Evolutionary conservation across 345 rosid species (phyloP), one percentile per base, ranked within the genome.

Genomic region (Mercurialis annua): DNA sequence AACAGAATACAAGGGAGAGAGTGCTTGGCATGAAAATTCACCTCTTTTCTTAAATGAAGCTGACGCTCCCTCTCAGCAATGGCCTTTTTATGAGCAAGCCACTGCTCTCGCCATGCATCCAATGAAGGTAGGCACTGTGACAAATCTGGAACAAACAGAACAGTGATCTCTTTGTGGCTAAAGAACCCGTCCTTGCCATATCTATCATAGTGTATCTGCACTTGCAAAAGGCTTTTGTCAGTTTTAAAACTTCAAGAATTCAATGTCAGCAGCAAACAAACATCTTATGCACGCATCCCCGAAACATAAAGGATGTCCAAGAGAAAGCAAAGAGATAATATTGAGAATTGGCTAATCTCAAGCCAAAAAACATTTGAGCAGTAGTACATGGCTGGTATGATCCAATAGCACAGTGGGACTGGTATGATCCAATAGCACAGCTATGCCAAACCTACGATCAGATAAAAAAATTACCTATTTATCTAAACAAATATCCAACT

Each of bases 141-240:
- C 66, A 94, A 83, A 77, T 94, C 96, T 1, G 98, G 99, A 77
- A 94, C 96, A 84, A 85, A 91, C 48, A 89, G 83, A 30, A 94
- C 92, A 5, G 96, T 86, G 67, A 91, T 82, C 83, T 94, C 99
- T 71, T 84, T 94, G 77, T 85, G 91, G 80, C 86, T 86, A 76
- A 82, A 91, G 26, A 84, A 80, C 42, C 99, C 99, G 74, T 94
- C 98, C 31, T 81, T 68, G 40, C 92, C 89, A 77, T 84, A 80
- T 83, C 96, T 86, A 64, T 94, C 97, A 76, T 94, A 94, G 75
- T 94, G 96, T 76, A 94, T 86, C 99, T 94, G 86, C 69, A 77
- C 72, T 71, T 23, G 9, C 73, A 65, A 70, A 66, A 54, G 55
- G 30, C 18, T 43, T 10, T 49, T 50, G 54, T 52, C 59, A 64